Percentiles rank a stretch among this genome's conserved stretches.
These are phyloP conservation scores for Monosporascus sp. DNA, from an alignment of 2,329 filamentous ascomycete species.

Conservation along the genomic window DNA sequence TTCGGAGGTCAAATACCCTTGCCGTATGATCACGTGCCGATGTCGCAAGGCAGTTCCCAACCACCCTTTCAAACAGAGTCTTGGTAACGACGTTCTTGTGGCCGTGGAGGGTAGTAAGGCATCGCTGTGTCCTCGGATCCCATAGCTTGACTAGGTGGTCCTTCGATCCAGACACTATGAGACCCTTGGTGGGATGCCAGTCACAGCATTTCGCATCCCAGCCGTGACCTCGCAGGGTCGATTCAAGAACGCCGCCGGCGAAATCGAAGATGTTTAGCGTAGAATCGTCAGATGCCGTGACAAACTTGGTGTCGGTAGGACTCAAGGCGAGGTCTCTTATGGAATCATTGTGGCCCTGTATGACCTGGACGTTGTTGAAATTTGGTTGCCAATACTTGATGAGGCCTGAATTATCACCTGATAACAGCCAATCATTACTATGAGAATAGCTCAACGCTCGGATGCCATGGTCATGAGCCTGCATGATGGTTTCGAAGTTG, in stretches of 20 bases:
- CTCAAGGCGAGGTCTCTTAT: slow-evolving; percentile 90
- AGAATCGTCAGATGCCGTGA: slow-evolving; percentile 91
- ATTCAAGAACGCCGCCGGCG: slow-evolving; percentile 76
- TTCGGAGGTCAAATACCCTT: slow-evolving; percentile 87
- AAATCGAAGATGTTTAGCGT: slow-evolving; percentile 96
- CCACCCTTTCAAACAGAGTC: slow-evolving; percentile 80
- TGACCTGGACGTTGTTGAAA: slow-evolving; percentile 96
- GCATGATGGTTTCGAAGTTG: slow-evolving; percentile 99
- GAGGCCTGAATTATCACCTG: slow-evolving; percentile 88
- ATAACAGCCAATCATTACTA: slow-evolving; percentile 94
- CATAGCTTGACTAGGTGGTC: slow-evolving; percentile 96
- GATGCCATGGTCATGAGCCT: slow-evolving; percentile 87
- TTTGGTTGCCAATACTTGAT: slow-evolving; percentile 99
- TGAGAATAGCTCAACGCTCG: slow-evolving; percentile 83
- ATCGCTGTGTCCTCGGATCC: slow-evolving; percentile 89
- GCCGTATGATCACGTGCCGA: slow-evolving; percentile 91
- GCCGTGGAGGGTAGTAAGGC: slow-evolving; percentile 87
- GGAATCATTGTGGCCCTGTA: slow-evolving; percentile 84
- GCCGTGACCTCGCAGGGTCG: slow-evolving; percentile 82
- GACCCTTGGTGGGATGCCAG: slow-evolving; percentile 93
- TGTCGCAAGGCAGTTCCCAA: slow-evolving; percentile 81
- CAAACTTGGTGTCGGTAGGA: slow-evolving; percentile 91
- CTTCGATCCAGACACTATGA: slow-evolving; percentile 94
- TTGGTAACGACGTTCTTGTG: slow-evolving; percentile 98
- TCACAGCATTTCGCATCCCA: slow-evolving; percentile 98